phyloP scores from a whole-genome alignment of 768 basidiomycete genomes.

The Collybiopsis confluens region DNA sequence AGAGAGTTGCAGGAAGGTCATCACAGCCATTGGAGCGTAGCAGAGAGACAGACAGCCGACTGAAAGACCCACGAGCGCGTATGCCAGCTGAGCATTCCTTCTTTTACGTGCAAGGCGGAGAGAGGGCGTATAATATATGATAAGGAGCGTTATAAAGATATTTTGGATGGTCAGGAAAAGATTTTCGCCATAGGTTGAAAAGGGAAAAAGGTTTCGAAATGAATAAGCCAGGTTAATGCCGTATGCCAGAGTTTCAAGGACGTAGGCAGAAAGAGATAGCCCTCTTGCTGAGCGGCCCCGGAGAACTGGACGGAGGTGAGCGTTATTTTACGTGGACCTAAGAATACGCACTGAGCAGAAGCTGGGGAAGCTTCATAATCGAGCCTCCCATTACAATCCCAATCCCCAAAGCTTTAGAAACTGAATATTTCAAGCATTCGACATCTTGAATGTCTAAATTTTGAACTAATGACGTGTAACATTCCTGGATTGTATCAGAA shows the following conservation, averaged over 20 bases:
- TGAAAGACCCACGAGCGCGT: slow-evolving; percentile 25
- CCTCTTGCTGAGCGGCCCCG: slow-evolving; percentile 77
- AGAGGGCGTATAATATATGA: slow-evolving; percentile 59
- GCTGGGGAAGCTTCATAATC: slow-evolving; percentile 95
- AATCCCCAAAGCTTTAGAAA: slow-evolving; percentile 90
- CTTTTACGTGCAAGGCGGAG: slow-evolving; percentile 10
- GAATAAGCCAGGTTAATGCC: slow-evolving; percentile 89
- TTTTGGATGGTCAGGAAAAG: slow-evolving; percentile 90
- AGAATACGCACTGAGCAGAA: slow-evolving; percentile 66
- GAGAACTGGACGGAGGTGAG: slow-evolving; percentile 45
- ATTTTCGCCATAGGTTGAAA: slow-evolving; percentile 98
- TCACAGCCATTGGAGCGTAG: slow-evolving; percentile 37
- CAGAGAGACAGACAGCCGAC: slow-evolving; percentile 36
- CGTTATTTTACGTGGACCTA: neutral
- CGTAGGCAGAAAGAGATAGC: slow-evolving; percentile 79
- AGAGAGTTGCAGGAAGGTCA: slow-evolving; percentile 73
- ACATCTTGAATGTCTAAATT: slow-evolving; percentile 74
- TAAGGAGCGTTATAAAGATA: slow-evolving; percentile 82
- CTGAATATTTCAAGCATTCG: slow-evolving; percentile 83
- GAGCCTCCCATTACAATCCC: slow-evolving; percentile 90
- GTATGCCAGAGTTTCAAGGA: slow-evolving; percentile 88
- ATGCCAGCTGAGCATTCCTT: slow-evolving; percentile 29
- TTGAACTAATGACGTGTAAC: slow-evolving; percentile 86
- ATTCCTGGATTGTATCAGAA: slow-evolving; percentile 52
- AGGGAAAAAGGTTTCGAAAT: slow-evolving; percentile 80